phyloP scores from a whole-genome alignment of 225 moss, liverwort and hornwort species.

The Marchantia polymorpha region DNA sequence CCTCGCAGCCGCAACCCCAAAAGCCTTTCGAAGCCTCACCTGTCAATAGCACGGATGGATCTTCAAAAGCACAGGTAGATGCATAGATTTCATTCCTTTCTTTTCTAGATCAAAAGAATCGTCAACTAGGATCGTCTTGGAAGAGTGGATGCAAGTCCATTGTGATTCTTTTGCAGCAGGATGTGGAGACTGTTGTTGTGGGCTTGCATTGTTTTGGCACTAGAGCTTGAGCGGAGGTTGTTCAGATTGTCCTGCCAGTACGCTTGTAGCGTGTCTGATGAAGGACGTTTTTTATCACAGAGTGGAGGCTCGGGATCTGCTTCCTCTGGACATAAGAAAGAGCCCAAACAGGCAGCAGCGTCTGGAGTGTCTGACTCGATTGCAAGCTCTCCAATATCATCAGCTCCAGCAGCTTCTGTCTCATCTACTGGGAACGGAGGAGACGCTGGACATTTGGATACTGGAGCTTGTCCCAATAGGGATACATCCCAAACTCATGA shows the following conservation, averaged over 20 bases:
- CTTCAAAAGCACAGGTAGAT: conserved; percentile 54
- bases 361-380: conserved; percentile 28
- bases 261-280: conserved; percentile 1
- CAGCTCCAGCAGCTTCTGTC: conserved; percentile 27
- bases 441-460: conserved; percentile 7
- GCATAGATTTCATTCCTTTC: background rate
- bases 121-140: background rate
- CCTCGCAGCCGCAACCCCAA: conserved; percentile 51
- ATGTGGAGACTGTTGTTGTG: background rate
- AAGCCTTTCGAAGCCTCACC: conserved; percentile 24
- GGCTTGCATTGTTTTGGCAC: background rate
- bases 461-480: conserved; percentile 10
- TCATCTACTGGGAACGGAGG: conserved; percentile 18
- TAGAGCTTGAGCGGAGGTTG: conserved; percentile 10
- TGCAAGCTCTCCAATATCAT: conserved; percentile 14
- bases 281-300: conserved; percentile 24
- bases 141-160: background rate
- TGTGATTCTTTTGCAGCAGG: background rate
- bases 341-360: conserved; percentile 10
- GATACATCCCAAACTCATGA: conserved; percentile 23
- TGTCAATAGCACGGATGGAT: conserved; percentile 41
- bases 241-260: background rate
- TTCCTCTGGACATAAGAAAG: conserved; percentile 22
- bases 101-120: background rate
- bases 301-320: conserved; percentile 28